A percentile compares a stretch with the other conserved stretches of the same genome.
Conservation (phyloP, 805 yeast genomes). For the Wickerhamiella kurtzmanii region DNA sequence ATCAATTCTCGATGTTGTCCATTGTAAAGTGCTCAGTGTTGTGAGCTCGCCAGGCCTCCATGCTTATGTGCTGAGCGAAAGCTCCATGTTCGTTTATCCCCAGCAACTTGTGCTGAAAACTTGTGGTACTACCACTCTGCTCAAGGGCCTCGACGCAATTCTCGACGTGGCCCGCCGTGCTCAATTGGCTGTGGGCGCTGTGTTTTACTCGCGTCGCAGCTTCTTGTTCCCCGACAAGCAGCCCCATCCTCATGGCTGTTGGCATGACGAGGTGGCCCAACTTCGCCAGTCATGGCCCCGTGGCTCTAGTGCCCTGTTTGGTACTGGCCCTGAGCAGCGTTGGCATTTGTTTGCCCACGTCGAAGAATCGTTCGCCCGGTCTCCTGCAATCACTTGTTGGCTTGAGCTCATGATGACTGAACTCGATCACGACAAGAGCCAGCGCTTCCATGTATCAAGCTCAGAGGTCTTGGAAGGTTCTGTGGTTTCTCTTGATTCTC, state of each 20-base stretch:
- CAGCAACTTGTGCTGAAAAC: conserved; percentile 81
- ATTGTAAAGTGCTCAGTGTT: conserved; percentile 77
- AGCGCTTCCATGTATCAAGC: conserved; percentile 41
- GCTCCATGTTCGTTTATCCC: conserved; percentile 77
- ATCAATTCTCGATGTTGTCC: conserved; percentile 60
- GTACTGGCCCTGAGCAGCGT: conserved; percentile 67
- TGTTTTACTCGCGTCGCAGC: conserved; percentile 81
- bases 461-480: conserved; percentile 21
- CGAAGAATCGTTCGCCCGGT: background rate
- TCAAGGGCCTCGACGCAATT: conserved; percentile 57
- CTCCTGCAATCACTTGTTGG: conserved; percentile 8
- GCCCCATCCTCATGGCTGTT: conserved; percentile 62
- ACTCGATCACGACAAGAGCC: conserved; percentile 42
- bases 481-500: conserved; percentile 21
- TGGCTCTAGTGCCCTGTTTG: conserved; percentile 63
- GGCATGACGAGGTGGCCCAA: conserved; percentile 67
- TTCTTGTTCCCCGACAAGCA: conserved; percentile 89
- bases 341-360: conserved; percentile 55
- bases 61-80: conserved; percentile 78
- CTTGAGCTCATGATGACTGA: conserved; percentile 82
- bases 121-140: conserved; percentile 90
- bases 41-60: conserved; percentile 51
- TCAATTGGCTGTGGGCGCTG: conserved; percentile 26
- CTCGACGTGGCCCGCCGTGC: conserved; percentile 35
- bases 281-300: conserved; percentile 51